Conservation (phyloP, 345 rosid genomes). For the Citrus inodora region DNA sequence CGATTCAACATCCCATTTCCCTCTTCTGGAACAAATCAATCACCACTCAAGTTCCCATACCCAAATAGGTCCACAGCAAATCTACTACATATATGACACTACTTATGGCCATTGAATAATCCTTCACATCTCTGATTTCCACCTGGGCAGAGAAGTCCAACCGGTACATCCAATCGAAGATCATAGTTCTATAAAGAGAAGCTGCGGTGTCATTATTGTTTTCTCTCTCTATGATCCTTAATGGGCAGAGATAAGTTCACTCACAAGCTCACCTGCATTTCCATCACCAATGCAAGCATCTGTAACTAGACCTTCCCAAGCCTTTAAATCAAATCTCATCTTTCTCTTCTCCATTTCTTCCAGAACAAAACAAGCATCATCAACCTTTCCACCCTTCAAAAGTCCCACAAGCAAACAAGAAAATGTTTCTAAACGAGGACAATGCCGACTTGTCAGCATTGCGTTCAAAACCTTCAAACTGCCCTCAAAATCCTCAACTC, state of each 20-base stretch:
- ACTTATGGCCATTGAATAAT: neutral
- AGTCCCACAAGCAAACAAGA: slow-evolving; percentile 49
- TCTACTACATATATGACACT: neutral
- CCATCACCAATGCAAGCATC: slow-evolving; percentile 34
- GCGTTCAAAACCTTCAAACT: slow-evolving; percentile 70
- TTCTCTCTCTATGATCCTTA: neutral
- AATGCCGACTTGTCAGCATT: slow-evolving; percentile 61
- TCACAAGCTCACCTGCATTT: slow-evolving; percentile 33
- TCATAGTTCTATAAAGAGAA: neutral
- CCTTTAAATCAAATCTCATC: slow-evolving; percentile 38
- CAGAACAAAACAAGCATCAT: slow-evolving; percentile 62
- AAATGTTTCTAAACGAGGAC: slow-evolving; percentile 59
- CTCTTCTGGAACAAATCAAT: neutral
- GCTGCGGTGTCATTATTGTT: neutral
- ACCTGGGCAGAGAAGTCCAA: neutral
- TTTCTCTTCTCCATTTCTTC: slow-evolving; percentile 74
- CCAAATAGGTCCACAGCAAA: neutral
- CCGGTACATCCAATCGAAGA: neutral
- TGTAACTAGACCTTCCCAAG: slow-evolving; percentile 55
- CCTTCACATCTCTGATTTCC: neutral
- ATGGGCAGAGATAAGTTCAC: slow-evolving; percentile 27
- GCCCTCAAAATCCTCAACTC: slow-evolving; percentile 57
- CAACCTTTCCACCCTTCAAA: slow-evolving; percentile 47
- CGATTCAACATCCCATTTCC: neutral
- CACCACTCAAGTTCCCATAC: neutral